Evolutionary conservation across 495 filamentous ascomycete genomes (phyloP).

Genomic region (Cudoniella acicularis): DNA sequence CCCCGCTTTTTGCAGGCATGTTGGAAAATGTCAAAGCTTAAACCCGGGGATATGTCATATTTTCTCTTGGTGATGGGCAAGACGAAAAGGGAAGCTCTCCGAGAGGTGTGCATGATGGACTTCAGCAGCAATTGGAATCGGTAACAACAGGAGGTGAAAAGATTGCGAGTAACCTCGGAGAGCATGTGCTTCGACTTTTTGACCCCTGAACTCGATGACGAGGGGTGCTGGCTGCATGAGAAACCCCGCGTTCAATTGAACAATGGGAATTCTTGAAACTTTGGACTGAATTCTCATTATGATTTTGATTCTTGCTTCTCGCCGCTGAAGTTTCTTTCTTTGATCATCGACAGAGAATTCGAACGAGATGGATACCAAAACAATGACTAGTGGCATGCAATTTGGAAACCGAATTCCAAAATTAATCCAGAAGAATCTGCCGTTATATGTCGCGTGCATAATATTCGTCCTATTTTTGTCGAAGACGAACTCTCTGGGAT

Average conservation of each 20-base stretch:
- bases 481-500: conserved; percentile 21
- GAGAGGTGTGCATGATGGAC: not conserved
- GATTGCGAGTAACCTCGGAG: not conserved
- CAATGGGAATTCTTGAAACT: not conserved
- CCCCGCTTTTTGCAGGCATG: not conserved
- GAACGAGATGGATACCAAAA: not conserved
- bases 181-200: not conserved
- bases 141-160: not conserved
- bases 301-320: too few species aligned
- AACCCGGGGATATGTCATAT: not conserved
- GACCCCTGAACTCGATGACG: not conserved
- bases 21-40: not conserved
- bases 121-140: not conserved
- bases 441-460: conserved; percentile 29
- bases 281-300: too few species aligned
- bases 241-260: not conserved
- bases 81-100: not conserved
- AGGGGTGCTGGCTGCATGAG: not conserved
- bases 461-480: conserved; percentile 41
- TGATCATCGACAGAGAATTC: too few species aligned
- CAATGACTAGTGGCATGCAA: not conserved
- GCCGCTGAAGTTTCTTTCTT: too few species aligned
- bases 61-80: not conserved
- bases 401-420: conserved; percentile 17
- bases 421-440: conserved; percentile 23